Conservation (phyloP, 768 basidiomycete species). For the Sutorius australiensis region DNA sequence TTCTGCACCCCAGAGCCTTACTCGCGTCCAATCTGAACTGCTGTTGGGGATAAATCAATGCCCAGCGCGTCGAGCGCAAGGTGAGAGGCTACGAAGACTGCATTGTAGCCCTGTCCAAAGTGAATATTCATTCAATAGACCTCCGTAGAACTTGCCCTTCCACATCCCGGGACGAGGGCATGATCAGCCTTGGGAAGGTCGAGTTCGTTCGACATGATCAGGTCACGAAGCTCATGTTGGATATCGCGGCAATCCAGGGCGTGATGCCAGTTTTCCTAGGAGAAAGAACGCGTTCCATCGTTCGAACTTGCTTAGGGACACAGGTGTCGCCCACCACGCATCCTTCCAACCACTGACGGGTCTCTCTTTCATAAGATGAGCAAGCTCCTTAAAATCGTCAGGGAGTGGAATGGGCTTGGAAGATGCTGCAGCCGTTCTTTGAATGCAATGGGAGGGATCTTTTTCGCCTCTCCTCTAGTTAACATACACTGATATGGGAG, state of each 20-base stretch:
- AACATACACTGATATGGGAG: not conserved
- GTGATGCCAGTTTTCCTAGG: conserved; percentile 47
- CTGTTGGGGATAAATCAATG: conserved; percentile 18
- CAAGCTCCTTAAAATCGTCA: not conserved
- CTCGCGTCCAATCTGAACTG: conserved; percentile 18
- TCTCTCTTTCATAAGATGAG: conserved; percentile 5
- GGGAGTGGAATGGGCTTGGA: not conserved
- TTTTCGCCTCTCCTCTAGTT: not conserved
- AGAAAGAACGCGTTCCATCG: not conserved
- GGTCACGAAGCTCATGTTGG: conserved; percentile 54
- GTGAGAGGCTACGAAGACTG: conserved; percentile 13
- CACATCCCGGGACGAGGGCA: conserved; percentile 58
- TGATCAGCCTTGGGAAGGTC: conserved; percentile 41
- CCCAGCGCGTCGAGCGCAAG: conserved; percentile 15
- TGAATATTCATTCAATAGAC: not conserved
- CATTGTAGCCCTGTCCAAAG: conserved; percentile 20
- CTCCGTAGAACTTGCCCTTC: conserved; percentile 29
- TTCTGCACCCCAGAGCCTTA: conserved; percentile 1
- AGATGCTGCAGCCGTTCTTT: not conserved
- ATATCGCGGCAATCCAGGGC: conserved; percentile 57
- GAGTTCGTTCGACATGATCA: conserved; percentile 44
- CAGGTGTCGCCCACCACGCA: conserved; percentile 10
- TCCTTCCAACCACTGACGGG: conserved; percentile 18
- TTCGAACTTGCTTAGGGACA: not conserved
- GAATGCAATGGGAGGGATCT: not conserved